Evolutionary conservation across 257 asterid species (phyloP), one percentile per base, ranked within the genome.

Genomic region (Solanum peruvianum): DNA sequence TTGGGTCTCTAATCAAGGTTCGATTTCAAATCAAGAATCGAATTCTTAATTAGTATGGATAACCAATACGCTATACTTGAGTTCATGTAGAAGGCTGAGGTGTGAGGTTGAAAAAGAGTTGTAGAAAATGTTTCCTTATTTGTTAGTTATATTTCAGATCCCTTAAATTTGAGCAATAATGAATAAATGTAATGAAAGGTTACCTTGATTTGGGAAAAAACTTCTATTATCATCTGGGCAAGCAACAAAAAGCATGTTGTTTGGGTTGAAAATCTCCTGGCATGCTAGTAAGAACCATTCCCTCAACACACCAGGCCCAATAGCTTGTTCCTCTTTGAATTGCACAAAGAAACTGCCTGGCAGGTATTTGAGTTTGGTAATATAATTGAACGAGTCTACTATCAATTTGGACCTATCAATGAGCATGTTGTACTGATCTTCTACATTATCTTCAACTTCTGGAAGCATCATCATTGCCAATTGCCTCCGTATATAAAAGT

Each of bases 191-290:
- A 77, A 27, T 77, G 31, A 77, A 85, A 85, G n/a, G 89, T 85
- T 88, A 94, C 99, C 98, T 90, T 98, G 97, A 95, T 96, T 96
- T 37, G 99, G 99, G 86, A 88, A 95, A 91, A 97, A 96, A 92
- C 99, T 95, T 91, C 99, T 92, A 44, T 93, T 94, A 83, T 97
- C 98, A 82, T 92, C 92, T 14, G 98, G 94, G 87, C 98, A 97
- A 84, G 99, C 93, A 60, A 94, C 91, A 88, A 93, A 97, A 76
- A 96, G 95, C 13, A 98, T 91, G 85, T 96, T 94, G 86, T 94
- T 95, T 87, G 98, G 97, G 89, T 93, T 56, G 90, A 97, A 97
- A 45, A 96, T 91, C 52, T 92, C 98, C 81, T 93, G 98, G 87
- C 95, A 96, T 69, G 92, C 97, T 92, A 95, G 91, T 89, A 92